A percentile compares a stretch with the other conserved stretches of the same genome.
phyloP scores from a whole-genome alignment of 495 filamentous ascomycete genomes.

The Neurospora sp. region DNA sequence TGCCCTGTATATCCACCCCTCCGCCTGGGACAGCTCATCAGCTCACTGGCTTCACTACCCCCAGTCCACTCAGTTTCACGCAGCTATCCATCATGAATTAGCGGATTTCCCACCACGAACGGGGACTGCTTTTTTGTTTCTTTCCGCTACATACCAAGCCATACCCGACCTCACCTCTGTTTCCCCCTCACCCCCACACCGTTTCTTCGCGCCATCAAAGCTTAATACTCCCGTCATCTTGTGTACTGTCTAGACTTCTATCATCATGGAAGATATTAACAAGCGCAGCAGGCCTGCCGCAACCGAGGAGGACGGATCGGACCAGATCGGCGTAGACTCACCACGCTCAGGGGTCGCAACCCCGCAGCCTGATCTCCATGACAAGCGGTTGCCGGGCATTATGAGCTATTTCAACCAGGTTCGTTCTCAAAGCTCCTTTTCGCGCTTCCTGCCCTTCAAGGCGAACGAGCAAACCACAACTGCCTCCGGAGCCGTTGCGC shows the following conservation, averaged over 20 bases:
- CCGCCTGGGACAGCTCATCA: slow-evolving; percentile 14
- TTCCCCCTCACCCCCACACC: slow-evolving; percentile 17
- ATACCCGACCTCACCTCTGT: slow-evolving; percentile 1
- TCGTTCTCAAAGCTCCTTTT: slow-evolving; percentile 53
- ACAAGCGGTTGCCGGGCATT: slow-evolving; percentile 85
- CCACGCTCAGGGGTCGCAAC: slow-evolving; percentile 81
- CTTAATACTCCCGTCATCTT: slow-evolving; percentile 1
- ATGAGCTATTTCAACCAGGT: slow-evolving; percentile 96
- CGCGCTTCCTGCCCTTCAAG: slow-evolving; percentile 27
- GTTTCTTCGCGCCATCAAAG: slow-evolving; percentile 2
- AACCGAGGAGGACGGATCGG: slow-evolving; percentile 57
- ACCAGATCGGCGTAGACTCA: slow-evolving; percentile 72
- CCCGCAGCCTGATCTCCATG: slow-evolving; percentile 76
- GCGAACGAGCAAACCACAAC: slow-evolving; percentile 28
- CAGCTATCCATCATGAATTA: slow-evolving; percentile 26
- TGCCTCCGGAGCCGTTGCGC: slow-evolving; percentile 22
- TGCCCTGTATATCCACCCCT: slow-evolving; percentile 23
- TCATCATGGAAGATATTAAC: slow-evolving; percentile 35
- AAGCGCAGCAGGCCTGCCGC: slow-evolving; percentile 36
- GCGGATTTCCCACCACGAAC: slow-evolving; percentile 13
- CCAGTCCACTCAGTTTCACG: slow-evolving; percentile 11
- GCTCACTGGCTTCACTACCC: slow-evolving; percentile 13
- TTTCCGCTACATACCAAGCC: slow-evolving; percentile 3
- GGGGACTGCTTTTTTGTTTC: slow-evolving; percentile 12
- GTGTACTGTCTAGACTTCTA: slow-evolving; percentile 1